These are phyloP conservation scores for Plasmopara halstedii DNA, from an alignment of 352 stramenopile genomes.

Conservation along the genomic window DNA sequence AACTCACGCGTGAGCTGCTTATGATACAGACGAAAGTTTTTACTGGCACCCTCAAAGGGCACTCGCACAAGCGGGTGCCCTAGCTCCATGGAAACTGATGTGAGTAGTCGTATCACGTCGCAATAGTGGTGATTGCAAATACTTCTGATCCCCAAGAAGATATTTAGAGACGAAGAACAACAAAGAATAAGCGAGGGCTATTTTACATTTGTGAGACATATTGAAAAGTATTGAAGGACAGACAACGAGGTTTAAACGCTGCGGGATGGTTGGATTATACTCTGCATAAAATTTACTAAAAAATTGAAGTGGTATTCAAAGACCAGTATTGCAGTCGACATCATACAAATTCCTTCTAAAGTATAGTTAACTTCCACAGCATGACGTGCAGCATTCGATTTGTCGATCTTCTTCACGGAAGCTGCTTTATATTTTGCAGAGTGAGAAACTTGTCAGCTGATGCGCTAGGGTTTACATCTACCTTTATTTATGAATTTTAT, in stretches of 20 bases:
- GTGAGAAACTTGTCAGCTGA: too few species aligned
- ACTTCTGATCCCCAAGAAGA: background rate
- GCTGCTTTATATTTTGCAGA: too few species aligned
- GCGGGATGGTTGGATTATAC: too few species aligned
- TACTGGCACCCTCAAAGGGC: constrained; percentile 69
- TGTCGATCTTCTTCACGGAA: too few species aligned
- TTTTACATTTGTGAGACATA: background rate
- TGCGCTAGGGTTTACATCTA: too few species aligned
- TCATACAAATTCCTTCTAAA: too few species aligned
- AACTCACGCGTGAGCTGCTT: constrained; percentile 73
- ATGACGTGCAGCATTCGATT: too few species aligned
- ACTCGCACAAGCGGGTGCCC: constrained; percentile 63
- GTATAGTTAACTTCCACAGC: too few species aligned
- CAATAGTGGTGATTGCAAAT: background rate
- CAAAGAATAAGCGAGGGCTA: background rate
- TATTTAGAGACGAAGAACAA: background rate
- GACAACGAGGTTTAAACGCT: background rate
- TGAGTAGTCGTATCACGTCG: background rate
- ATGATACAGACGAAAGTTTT: constrained; percentile 70
- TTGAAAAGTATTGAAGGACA: background rate
- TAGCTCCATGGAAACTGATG: constrained; percentile 35
- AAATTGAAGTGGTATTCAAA: too few species aligned
- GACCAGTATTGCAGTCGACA: too few species aligned
- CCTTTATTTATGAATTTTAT: too few species aligned
- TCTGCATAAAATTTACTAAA: too few species aligned